A percentile compares a stretch with the other conserved stretches of the same genome.
Conservation (phyloP, 768 basidiomycete species). For the Tubosaeta brunneosetosa region DNA sequence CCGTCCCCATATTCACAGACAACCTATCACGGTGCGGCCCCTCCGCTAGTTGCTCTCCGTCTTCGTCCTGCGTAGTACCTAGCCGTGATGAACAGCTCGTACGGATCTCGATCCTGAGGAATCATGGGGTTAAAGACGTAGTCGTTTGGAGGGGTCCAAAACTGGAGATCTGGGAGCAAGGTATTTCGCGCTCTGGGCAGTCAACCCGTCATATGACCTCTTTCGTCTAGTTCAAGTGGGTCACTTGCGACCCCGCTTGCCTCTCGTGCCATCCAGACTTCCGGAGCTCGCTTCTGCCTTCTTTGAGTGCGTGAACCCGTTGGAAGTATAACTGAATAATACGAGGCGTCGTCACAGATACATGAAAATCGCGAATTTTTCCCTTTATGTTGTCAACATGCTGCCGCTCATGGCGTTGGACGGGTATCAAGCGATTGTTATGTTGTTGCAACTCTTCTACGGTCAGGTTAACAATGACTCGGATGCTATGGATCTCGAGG, state of each 20-base stretch:
- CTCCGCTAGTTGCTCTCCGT: conserved; percentile 33
- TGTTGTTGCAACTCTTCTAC: conserved; percentile 23
- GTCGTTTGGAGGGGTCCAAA: conserved; percentile 74
- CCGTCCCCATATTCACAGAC: conserved; percentile 44
- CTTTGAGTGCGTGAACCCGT: conserved; percentile 47
- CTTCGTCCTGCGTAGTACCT: conserved; percentile 51
- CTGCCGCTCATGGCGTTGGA: conserved; percentile 71
- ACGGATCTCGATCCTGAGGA: conserved; percentile 43
- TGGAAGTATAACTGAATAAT: not conserved
- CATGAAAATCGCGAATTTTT: conserved; percentile 60
- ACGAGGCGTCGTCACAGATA: conserved; percentile 41
- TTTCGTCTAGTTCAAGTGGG: conserved; percentile 47
- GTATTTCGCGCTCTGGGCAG: conserved; percentile 32
- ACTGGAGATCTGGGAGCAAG: conserved; percentile 61
- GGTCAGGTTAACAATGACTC: not conserved
- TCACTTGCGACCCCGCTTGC: conserved; percentile 37
- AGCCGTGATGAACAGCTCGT: conserved; percentile 47
- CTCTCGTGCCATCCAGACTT: conserved; percentile 25
- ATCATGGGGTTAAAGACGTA: conserved; percentile 27
- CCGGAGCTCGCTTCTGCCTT: conserved; percentile 30
- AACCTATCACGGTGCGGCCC: conserved; percentile 37
- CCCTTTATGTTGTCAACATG: conserved; percentile 78
- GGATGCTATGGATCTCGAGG: conserved; percentile 21
- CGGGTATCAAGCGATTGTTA: conserved; percentile 54
- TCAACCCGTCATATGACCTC: not conserved